Evolutionary conservation across 345 rosid genomes (phyloP), one percentile per base, ranked within the genome.

Genomic region (Combretum micranthum): DNA sequence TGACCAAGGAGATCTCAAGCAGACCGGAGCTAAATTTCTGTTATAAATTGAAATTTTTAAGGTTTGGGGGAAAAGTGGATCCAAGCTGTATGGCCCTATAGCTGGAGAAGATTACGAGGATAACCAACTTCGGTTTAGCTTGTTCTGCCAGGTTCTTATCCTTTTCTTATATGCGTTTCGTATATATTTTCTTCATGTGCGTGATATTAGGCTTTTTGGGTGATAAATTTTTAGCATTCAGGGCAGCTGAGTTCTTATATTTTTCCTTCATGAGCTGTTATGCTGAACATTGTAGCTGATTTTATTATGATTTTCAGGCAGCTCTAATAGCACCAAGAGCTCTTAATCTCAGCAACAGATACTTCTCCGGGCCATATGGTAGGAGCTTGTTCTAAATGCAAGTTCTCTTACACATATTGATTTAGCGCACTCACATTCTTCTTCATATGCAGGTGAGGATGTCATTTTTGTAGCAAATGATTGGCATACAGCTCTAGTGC

Each of bases 291-390:
- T 32, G 39, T 11, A 32, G 39, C 39, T 32, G 39, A 48, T 37
- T 16, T 53, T 57, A 61, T 42, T 53, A 21, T 55, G 39, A 22
- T 50, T 69, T 72, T 63, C 70, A 91, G 96, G 99, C 96, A 67
- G 97, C 99, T 69, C 80, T 93, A 15, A 89, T 81, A 75, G 99
- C 90, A 57, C 96, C 97, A 1, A 80, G 73, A 55, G 80, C 89
- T 76, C 78, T 93, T 59, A 86, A 83, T 53, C 71, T 88, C 70
- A 80, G 70, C 39, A 32, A 32, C 67, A 57, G 71, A 47, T 47
- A 76, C 59, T 85, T 86, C 78, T 85, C 96, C 14, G 96, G 99
- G 63, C 88, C 99, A 63, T 89, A 93, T 65, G 96, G 99, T 86
- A 57, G 44, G 79, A 26, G 49, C 21, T 32, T 37, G 53, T 15